Conservation (phyloP, 139 green algal genomes). For the Diplosphaera chodatii region DNA sequence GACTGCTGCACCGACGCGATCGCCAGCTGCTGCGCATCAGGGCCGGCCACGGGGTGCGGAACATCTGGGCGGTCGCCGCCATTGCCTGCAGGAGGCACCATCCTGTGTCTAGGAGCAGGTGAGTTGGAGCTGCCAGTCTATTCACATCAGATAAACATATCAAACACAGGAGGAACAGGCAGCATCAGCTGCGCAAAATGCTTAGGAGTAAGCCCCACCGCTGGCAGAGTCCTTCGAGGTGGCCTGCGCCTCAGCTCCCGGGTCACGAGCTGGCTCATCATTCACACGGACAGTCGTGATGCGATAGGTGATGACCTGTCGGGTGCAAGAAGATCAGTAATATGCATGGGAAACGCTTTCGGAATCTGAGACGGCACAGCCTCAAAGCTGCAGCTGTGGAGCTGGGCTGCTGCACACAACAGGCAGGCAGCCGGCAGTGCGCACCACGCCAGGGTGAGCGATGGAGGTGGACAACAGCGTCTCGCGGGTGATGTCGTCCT, state of each 20-base stretch:
- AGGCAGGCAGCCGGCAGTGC: not conserved
- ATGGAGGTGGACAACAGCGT: conserved; percentile 18
- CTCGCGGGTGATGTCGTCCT: conserved; percentile 12
- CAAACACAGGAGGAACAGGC: too few species aligned
- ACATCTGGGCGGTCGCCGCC: not conserved
- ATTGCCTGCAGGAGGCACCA: too few species aligned
- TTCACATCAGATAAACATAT: too few species aligned
- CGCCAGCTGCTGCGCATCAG: not conserved
- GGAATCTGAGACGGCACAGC: too few species aligned
- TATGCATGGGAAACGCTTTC: too few species aligned
- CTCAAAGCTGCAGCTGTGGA: too few species aligned
- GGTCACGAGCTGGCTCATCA: not conserved
- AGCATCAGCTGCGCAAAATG: too few species aligned
- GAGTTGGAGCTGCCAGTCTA: too few species aligned
- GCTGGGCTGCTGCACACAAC: not conserved
- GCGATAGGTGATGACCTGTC: conserved; percentile 19
- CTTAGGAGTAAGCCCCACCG: too few species aligned
- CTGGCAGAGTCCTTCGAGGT: not conserved
- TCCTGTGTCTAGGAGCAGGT: too few species aligned
- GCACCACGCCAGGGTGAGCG: conserved; percentile 20
- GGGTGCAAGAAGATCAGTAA: not conserved
- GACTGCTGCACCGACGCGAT: not conserved
- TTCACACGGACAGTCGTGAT: conserved; percentile 7
- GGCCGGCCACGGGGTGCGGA: not conserved
- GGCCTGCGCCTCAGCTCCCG: not conserved